Base-by-base conservation (phyloP, 2,329 filamentous ascomycete species). In the Helminthosporium solani region DNA sequence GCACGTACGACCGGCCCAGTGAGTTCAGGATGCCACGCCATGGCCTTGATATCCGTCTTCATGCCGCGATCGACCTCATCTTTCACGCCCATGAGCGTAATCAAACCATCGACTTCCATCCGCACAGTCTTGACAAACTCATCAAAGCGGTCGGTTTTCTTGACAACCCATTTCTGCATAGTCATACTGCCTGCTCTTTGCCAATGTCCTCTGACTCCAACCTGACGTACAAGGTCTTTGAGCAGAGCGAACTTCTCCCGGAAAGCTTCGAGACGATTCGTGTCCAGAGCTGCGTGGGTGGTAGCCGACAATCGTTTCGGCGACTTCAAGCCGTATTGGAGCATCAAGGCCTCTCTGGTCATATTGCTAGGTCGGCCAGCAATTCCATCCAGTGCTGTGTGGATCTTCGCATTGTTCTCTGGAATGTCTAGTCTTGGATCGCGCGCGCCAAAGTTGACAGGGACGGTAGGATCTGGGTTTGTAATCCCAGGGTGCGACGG, bases 21-120 rank as follows among this genome's bases (percentile, higher is more conserved):
- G 7, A 72, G 63, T 42, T 76, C 73, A 2, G 75, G 65, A 54
- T 77, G 74, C 74, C 74, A 77, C n/a, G 72, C 74, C 58, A 77
- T 71, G 11, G 69, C 67, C 30, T 68, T 68, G 45, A 77, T 75
- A 41, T 77, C 74, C 49, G 70, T 70, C 28, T 68, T 63, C 57
- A 73, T 71, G 11, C 67, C 73, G 11, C 70, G 58, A 52, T 77
- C 73, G 1, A 76, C 69, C 33, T 70, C 62, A 38, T 75, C 70
- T 51, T 74, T 70, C 19, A 73, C 70, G 33, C 64, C 71, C 53
- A 75, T 60, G 27, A 75, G 56, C 9, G 66, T 57, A 33, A 77
- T 71, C 35, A 77, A 59, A n/a, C 61, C 64, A 44, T 76, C 73
- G 4, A 77, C 69, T 46, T 75, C 71, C 33, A 66, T 64, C 41